phyloP scores from a whole-genome alignment of 2,329 filamentous ascomycete species.

The Dothideomycetes sp. region DNA sequence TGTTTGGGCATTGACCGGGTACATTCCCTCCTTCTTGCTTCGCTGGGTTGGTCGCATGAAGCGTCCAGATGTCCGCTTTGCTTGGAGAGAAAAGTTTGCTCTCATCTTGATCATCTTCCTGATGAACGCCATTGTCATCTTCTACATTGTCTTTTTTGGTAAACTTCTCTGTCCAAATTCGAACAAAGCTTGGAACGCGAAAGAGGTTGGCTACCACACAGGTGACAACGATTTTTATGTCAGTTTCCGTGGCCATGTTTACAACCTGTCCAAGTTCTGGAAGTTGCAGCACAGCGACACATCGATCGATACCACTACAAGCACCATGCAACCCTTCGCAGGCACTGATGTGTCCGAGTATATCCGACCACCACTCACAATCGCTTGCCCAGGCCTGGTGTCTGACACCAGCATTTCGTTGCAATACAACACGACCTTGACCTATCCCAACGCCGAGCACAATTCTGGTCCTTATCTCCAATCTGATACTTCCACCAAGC shows the following conservation, averaged over 20 bases:
- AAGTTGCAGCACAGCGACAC: slow-evolving; percentile 72
- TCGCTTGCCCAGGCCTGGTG: slow-evolving; percentile 66
- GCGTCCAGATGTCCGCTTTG: slow-evolving; percentile 89
- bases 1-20: slow-evolving; percentile 83
- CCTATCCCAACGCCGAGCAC: slow-evolving; percentile 44
- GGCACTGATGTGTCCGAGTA: slow-evolving; percentile 75
- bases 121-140: slow-evolving; percentile 71
- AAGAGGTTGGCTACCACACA: slow-evolving; percentile 59
- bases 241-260: slow-evolving; percentile 76
- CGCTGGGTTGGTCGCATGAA: slow-evolving; percentile 88
- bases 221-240: slow-evolving; percentile 75
- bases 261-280: slow-evolving; percentile 87
- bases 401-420: slow-evolving; percentile 45
- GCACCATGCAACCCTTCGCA: slow-evolving; percentile 64
- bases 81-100: slow-evolving; percentile 91
- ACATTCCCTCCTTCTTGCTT: slow-evolving; percentile 81
- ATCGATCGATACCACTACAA: slow-evolving; percentile 45
- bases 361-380: slow-evolving; percentile 65
- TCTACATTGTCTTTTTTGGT: slow-evolving; percentile 86
- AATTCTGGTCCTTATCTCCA: slow-evolving; percentile 53
- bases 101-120: slow-evolving; percentile 70
- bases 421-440: slow-evolving; percentile 52
- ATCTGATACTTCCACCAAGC: slow-evolving; percentile 42
- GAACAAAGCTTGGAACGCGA: slow-evolving; percentile 73
- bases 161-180: slow-evolving; percentile 79